Conservation (phyloP, 1,284 basidiomycete genomes). For the Amylostereum areolatum region DNA sequence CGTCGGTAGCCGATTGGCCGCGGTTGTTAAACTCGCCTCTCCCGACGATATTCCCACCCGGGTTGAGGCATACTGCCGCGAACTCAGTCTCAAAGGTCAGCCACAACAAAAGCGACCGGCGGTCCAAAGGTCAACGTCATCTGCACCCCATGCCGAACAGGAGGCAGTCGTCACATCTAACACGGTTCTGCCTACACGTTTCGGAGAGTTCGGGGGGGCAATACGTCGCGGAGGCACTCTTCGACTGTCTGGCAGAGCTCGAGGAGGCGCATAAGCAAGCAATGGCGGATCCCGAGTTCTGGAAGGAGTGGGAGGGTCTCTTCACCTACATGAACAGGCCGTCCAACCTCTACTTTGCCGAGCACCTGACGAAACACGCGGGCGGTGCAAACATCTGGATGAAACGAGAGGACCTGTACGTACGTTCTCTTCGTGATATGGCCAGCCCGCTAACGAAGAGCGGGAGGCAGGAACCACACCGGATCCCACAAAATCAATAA, state of each 20-base stretch:
- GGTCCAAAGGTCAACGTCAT: constrained; percentile 1
- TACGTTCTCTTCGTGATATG: constrained; percentile 10
- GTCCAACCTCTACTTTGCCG: constrained; percentile 64
- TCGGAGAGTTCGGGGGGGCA: constrained; percentile 95
- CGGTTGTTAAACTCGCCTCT: constrained; percentile 68
- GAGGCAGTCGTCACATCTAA: constrained; percentile 8
- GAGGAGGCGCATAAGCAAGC: constrained; percentile 89
- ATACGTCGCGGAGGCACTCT: constrained; percentile 92
- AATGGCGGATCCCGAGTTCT: constrained; percentile 85
- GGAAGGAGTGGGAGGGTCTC: constrained; percentile 86
- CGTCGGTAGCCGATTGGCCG: constrained; percentile 84
- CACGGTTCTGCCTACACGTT: constrained; percentile 70
- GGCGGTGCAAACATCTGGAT: constrained; percentile 94
- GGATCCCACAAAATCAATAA: constrained; percentile 98
- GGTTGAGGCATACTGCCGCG: constrained; percentile 73
- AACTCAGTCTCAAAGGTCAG: constrained; percentile 61
- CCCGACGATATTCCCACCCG: constrained; percentile 45
- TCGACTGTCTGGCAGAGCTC: constrained; percentile 87
- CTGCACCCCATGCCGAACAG: constrained; percentile 8
- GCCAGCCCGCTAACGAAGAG: constrained; percentile 6
- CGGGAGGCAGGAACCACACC: constrained; percentile 74
- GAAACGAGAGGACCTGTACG: constrained; percentile 92
- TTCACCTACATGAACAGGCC: constrained; percentile 87
- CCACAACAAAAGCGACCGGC: constrained; percentile 18
- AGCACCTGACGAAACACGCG: constrained; percentile 60